phyloP scores from a whole-genome alignment of 176 grass and related monocot genomes.

The Carex myosuroides region DNA sequence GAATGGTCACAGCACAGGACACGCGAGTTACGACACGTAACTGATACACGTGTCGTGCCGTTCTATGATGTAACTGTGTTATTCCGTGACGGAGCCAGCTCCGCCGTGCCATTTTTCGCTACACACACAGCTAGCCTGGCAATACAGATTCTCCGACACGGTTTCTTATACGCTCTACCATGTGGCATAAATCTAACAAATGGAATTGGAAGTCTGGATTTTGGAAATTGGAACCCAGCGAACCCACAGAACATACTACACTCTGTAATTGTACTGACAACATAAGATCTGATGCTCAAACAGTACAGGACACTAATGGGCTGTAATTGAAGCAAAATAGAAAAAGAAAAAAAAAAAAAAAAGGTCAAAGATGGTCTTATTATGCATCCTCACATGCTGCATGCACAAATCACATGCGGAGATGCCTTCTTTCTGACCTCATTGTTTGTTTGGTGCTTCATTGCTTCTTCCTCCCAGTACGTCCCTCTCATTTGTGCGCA shows the following conservation, averaged over 20 bases:
- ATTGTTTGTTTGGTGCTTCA: neutral
- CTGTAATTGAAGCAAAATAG: neutral
- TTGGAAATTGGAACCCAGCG: neutral
- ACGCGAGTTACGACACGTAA: too few species aligned
- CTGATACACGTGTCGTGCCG: too few species aligned
- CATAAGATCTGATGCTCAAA: neutral
- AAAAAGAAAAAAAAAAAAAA: neutral
- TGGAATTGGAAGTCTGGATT: too few species aligned
- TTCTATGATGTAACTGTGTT: too few species aligned
- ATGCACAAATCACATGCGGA: conserved; percentile 6
- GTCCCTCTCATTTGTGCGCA: neutral
- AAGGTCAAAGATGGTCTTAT: conserved; percentile 20
- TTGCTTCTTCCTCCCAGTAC: neutral
- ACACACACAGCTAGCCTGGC: neutral
- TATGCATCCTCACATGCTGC: neutral
- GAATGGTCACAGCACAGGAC: too few species aligned
- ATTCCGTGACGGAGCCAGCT: too few species aligned
- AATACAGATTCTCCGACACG: neutral
- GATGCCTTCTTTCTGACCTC: conserved; percentile 12
- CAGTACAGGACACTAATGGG: neutral
- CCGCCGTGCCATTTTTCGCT: too few species aligned
- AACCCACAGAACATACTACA: neutral
- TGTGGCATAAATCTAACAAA: neutral
- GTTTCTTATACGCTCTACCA: neutral
- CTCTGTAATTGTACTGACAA: neutral